These are phyloP conservation scores for Fusarium sp. DNA, from an alignment of 2,329 filamentous ascomycete species.

Conservation along the genomic window DNA sequence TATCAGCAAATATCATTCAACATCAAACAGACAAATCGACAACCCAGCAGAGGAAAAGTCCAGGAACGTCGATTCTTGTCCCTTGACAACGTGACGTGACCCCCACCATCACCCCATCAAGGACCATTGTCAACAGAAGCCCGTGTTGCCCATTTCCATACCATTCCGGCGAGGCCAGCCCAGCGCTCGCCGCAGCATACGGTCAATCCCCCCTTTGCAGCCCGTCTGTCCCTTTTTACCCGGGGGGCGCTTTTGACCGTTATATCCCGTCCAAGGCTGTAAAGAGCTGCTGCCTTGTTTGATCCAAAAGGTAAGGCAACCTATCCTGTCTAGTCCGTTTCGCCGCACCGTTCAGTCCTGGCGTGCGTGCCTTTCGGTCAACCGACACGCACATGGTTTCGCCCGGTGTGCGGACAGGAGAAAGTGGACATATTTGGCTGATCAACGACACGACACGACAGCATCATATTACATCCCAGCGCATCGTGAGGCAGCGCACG, in stretches of 20 bases:
- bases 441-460: constrained; percentile 25
- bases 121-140: constrained; percentile 20
- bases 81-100: constrained; percentile 44
- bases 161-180: constrained; percentile 1
- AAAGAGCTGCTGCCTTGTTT: neutral
- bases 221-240: neutral
- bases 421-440: constrained; percentile 35
- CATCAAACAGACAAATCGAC: constrained; percentile 14
- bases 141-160: constrained; percentile 31
- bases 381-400: constrained; percentile 12
- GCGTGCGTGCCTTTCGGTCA: constrained; percentile 9
- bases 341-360: constrained; percentile 12
- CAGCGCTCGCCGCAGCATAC: constrained; percentile 4
- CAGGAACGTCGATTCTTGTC: constrained; percentile 9
- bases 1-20: constrained; percentile 19
- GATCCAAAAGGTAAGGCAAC: neutral
- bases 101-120: constrained; percentile 44
- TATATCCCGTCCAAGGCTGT: constrained; percentile 18
- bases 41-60: neutral
- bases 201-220: too few relatives aligned
- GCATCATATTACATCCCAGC: constrained; percentile 18
- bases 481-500: constrained; percentile 16
- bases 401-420: constrained; percentile 9
- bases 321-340: constrained; percentile 4
- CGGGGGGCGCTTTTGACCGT: constrained; percentile 9